Evolutionary conservation across 1,284 basidiomycete genomes (phyloP).

Genomic region (Cutaneotrichosporon sp.): DNA sequence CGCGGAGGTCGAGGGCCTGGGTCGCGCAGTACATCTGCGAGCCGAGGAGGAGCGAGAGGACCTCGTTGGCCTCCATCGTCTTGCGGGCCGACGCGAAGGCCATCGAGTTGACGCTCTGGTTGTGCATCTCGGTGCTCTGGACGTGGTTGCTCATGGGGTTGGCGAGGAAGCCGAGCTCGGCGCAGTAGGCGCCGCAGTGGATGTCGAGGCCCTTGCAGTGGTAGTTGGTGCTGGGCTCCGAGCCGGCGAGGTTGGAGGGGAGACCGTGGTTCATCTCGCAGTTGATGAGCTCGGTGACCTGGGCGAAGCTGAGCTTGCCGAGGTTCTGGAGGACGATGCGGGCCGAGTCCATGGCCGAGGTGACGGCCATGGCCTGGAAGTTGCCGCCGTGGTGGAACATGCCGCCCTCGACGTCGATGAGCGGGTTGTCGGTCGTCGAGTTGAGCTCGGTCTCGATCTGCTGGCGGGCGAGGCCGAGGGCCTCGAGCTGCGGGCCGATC

Average conservation of each 20-base stretch:
- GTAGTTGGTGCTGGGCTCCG: slow-evolving; percentile 27
- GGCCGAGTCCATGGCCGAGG: slow-evolving; percentile 23
- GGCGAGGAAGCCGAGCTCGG: slow-evolving; percentile 29
- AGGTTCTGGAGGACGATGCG: slow-evolving; percentile 27
- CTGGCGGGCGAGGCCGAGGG: slow-evolving; percentile 18
- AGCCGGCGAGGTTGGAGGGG: slow-evolving; percentile 24
- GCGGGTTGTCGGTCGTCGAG: slow-evolving; percentile 28
- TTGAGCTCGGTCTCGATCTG: slow-evolving; percentile 29
- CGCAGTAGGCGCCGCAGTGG: slow-evolving; percentile 25
- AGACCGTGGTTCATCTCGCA: slow-evolving; percentile 29
- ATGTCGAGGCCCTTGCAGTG: slow-evolving; percentile 32
- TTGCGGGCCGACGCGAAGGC: slow-evolving; percentile 22
- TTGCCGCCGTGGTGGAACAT: slow-evolving; percentile 30
- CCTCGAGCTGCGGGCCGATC: slow-evolving; percentile 28
- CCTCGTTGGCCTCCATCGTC: slow-evolving; percentile 26
- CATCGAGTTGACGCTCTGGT: slow-evolving; percentile 28
- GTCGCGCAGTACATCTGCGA: slow-evolving; percentile 25
- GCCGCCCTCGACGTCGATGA: slow-evolving; percentile 24
- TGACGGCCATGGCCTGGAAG: slow-evolving; percentile 29
- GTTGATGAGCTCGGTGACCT: slow-evolving; percentile 29
- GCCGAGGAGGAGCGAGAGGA: slow-evolving; percentile 21
- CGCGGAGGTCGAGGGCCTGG: slow-evolving; percentile 27
- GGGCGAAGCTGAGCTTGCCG: slow-evolving; percentile 25
- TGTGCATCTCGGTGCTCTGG: slow-evolving; percentile 29
- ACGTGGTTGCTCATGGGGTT: slow-evolving; percentile 26